Evolutionary conservation across 495 filamentous ascomycete species (phyloP), one percentile per base, ranked within the genome.

Genomic region (Evernia prunastri): DNA sequence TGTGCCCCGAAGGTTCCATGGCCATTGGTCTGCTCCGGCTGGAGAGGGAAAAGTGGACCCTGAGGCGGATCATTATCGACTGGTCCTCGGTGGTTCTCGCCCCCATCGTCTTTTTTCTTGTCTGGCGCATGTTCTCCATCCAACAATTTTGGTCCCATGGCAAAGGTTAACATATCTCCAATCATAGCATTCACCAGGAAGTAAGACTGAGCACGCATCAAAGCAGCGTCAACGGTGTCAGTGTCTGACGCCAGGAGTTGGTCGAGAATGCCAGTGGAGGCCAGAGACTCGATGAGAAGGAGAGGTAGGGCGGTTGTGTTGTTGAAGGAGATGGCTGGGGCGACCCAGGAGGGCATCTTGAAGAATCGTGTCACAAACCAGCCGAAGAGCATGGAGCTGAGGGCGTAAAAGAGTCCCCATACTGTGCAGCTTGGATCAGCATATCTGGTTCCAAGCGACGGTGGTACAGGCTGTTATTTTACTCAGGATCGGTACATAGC

Each of bases 281-380:
- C 78, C 6, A 92, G 78, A 10, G 84, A 82, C 61, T 87, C 78
- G 40, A 90, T 77, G 4, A 91, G 79, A 6, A 90, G 76, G 20
- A 93, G 75, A 0, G 88, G 89, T 39, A 90, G 82, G 35, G 80
- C 83, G 1, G 86, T 89, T 0, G 89, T 89, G 69, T 91, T 93
- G 76, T 90, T 92, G 76, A 91, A 90, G 47, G 85, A 78, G 56
- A 89, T 79, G 1, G 86, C 85, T 0, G 85, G 84, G 0, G 83
- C 84, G 18, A 82, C 80, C 87, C 87, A 92, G 58, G 75, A 73
- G 3, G 87, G 89, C 40, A 91, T 76, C 27, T 78, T 75, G 60
- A 88, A 79, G 6, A 79, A 17, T 42, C 74, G 73, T 0, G 77
- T 80, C 0, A 74, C 65, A 4, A 75, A 56, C 40, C 75, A 72